A percentile compares a stretch with the other conserved stretches of the same genome.
Conservation (phyloP, 768 basidiomycete species). For the Lactarius hengduanensis region DNA sequence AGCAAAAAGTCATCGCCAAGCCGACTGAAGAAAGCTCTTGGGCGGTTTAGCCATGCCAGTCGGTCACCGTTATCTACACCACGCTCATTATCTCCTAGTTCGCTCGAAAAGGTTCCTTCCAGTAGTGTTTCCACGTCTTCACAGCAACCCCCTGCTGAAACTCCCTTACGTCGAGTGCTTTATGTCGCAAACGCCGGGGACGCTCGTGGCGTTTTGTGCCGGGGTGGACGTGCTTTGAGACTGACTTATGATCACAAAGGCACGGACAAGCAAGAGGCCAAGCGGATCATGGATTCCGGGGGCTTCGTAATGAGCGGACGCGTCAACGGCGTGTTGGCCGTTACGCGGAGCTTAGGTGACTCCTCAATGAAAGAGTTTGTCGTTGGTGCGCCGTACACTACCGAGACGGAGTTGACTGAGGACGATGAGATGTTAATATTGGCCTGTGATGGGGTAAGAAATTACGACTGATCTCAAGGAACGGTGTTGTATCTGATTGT, state of each 20-base stretch:
- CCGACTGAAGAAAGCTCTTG: slow-evolving; percentile 21
- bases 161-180: slow-evolving; percentile 65
- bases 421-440: slow-evolving; percentile 94
- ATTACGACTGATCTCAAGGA: background rate
- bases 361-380: slow-evolving; percentile 99
- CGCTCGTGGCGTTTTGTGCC: slow-evolving; percentile 90
- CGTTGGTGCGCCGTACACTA: slow-evolving; percentile 96
- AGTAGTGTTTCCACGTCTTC: slow-evolving; percentile 27
- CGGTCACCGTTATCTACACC: slow-evolving; percentile 22
- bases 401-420: slow-evolving; percentile 89
- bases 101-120: slow-evolving; percentile 14
- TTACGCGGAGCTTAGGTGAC: slow-evolving; percentile 94
- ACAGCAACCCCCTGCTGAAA: slow-evolving; percentile 28
- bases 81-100: slow-evolving; percentile 24
- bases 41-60: slow-evolving; percentile 26
- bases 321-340: slow-evolving; percentile 95
- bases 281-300: slow-evolving; percentile 95
- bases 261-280: slow-evolving; percentile 94
- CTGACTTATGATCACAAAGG: slow-evolving; percentile 99
- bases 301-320: slow-evolving; percentile 99
- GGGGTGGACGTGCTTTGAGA: slow-evolving; percentile 85
- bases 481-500: background rate
- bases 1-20: slow-evolving; percentile 21
- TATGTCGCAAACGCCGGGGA: slow-evolving; percentile 98
- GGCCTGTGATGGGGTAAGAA: slow-evolving; percentile 94